phyloP scores from a whole-genome alignment of 2,329 filamentous ascomycete genomes.

The Calycina herbarum region DNA sequence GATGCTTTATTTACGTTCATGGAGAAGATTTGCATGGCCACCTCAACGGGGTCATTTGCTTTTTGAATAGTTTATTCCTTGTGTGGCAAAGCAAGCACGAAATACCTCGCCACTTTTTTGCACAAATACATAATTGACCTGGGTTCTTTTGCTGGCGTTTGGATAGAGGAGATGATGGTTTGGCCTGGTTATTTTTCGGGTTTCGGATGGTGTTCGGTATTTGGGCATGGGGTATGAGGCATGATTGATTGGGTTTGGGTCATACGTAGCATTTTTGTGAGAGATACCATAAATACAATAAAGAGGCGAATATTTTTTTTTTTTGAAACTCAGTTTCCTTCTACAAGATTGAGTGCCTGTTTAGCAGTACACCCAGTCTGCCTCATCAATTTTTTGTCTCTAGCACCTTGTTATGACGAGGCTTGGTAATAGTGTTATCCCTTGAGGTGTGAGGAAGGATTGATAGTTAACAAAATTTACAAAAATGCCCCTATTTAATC shows the following conservation, averaged over 20 bases:
- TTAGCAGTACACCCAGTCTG: too few species aligned
- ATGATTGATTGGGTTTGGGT: neutral
- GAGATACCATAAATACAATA: conserved; percentile 9
- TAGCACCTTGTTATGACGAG: too few species aligned
- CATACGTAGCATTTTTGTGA: conserved; percentile 8
- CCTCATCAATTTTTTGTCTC: too few species aligned
- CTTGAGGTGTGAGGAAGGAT: too few species aligned
- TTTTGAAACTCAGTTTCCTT: neutral
- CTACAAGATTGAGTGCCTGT: too few species aligned
- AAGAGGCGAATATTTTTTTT: neutral
- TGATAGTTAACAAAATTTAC: too few species aligned
- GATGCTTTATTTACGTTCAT: neutral
- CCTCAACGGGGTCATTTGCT: neutral
- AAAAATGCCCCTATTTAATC: too few species aligned
- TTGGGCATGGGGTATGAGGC: too few species aligned
- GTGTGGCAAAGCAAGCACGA: neutral
- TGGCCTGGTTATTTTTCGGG: neutral
- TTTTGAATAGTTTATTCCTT: neutral
- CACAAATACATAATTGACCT: neutral
- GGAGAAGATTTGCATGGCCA: neutral
- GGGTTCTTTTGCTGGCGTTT: conserved; percentile 9
- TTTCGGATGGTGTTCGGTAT: neutral
- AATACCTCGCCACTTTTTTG: neutral
- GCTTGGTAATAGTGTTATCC: too few species aligned
- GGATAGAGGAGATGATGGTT: conserved; percentile 3